Base-by-base conservation (phyloP, 352 stramenopile species). In the Phytophthora vignae region DNA sequence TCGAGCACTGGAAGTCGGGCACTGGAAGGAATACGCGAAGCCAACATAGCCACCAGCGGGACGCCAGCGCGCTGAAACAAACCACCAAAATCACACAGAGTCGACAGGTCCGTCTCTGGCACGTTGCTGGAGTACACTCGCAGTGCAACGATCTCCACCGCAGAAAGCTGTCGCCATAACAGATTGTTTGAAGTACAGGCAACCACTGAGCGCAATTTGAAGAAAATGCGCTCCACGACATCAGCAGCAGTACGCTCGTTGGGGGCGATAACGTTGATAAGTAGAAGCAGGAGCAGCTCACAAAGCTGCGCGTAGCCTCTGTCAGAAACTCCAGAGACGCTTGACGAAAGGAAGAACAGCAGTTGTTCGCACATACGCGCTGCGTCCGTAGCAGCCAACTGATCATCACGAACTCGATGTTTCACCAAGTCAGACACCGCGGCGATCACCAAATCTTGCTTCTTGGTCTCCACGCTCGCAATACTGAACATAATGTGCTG, bases 341-440 rank as follows among this genome's bases (percentile, higher is more conserved):
- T 64, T 40, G 55, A 66, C 2, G 64, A 67, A 52, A 90, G 65
- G 11, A 78, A 81, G 44, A 87, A 89, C 31, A 89, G 42, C 21
- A 89, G 25, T 61, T 87, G 81, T 27, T 90, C 81, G 31, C 79
- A 88, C 58, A 89, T 77, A 9, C 67, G 77, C 14, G 66, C 61
- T 42, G 79, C 77, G 9, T 79, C 77, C 2, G 55, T 21, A n/a
- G 48, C 52, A 19, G 49, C 25, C 8, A 83, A 17, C 8, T 66
- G 31, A 8, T 56, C 55, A 7, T 53, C 50, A 4, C 60, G 33
- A 11, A 76, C 21, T 19, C 71, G 53, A 55, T 60, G 29, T 17
- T 63, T 64, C 2, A 83, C 25, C 48, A 83, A 36, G 22, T n/a
- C 29, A 5, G 31, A 19, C 44, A 79, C 22, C 11, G 44, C 38